Conservation (phyloP, 106 monocot species). For the Iris macrosiphon region DNA sequence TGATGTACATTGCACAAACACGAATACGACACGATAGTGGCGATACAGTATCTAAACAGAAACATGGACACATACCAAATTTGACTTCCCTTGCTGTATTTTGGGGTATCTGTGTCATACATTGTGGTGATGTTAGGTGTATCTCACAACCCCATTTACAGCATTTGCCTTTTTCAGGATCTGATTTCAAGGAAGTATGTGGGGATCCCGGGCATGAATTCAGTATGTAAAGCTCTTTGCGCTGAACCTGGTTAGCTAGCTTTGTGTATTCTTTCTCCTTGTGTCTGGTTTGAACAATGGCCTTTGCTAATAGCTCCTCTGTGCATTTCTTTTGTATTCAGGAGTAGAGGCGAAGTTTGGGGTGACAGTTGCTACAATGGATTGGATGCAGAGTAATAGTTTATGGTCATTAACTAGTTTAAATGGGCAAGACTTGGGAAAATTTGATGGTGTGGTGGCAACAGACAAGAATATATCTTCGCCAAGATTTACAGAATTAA, state of each 20-base stretch:
- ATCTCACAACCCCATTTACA: too few relatives aligned
- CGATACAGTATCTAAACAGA: too few relatives aligned
- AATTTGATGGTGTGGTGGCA: constrained; percentile 43
- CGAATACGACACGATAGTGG: too few relatives aligned
- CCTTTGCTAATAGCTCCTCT: background rate
- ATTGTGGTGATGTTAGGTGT: too few relatives aligned
- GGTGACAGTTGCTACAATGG: constrained; percentile 48
- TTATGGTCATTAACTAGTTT: constrained; percentile 40
- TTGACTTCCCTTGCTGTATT: too few relatives aligned
- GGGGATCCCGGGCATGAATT: constrained; percentile 42
- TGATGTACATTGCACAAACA: too few relatives aligned
- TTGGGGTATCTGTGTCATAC: too few relatives aligned
- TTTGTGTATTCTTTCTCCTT: constrained; percentile 4
- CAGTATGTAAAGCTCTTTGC: constrained; percentile 52
- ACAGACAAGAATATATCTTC: constrained; percentile 53
- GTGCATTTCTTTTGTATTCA: constrained; percentile 7
- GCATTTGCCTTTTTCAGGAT: constrained; percentile 26
- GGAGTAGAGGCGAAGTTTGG: constrained; percentile 57
- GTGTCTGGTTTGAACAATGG: background rate
- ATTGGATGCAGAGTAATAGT: constrained; percentile 33
- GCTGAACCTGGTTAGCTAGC: constrained; percentile 36
- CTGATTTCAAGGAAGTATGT: constrained; percentile 28
- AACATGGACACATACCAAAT: too few relatives aligned
- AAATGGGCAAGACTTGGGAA: constrained; percentile 47
- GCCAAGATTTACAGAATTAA: constrained; percentile 34